Evolutionary conservation across 2,329 filamentous ascomycete species (phyloP).

Genomic region (Aspergillus uvarum): DNA sequence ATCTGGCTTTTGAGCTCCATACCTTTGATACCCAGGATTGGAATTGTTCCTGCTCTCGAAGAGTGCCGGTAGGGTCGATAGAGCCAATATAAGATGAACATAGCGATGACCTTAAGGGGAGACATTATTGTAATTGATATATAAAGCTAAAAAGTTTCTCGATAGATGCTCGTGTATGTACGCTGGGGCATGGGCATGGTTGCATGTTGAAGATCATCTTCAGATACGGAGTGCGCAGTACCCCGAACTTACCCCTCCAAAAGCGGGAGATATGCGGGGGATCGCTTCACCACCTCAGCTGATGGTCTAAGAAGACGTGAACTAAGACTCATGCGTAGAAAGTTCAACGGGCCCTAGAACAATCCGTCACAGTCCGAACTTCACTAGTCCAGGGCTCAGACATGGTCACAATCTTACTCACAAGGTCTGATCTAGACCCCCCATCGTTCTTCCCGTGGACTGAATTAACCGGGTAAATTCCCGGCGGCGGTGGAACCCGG

Average conservation of each 20-base stretch:
- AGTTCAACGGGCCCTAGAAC: not conserved
- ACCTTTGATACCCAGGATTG: not conserved
- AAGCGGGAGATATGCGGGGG: not conserved
- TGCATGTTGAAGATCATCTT: not conserved
- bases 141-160: not conserved
- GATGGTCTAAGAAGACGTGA: not conserved
- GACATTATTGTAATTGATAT: not conserved
- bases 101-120: not conserved
- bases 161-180: too few species aligned
- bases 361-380: not conserved
- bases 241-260: not conserved
- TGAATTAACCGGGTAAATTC: constrained; percentile 25
- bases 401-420: not conserved
- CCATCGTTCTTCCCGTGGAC: not conserved
- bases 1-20: not conserved
- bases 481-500: constrained; percentile 16
- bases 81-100: not conserved
- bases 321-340: too few species aligned
- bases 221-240: not conserved
- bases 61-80: not conserved
- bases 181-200: not conserved
- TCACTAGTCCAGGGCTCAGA: not conserved
- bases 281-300: not conserved
- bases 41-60: not conserved
- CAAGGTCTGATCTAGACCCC: not conserved